Evolutionary conservation across 116 monocot species (phyloP).

Genomic region (Phalaenopsis hybrid): DNA sequence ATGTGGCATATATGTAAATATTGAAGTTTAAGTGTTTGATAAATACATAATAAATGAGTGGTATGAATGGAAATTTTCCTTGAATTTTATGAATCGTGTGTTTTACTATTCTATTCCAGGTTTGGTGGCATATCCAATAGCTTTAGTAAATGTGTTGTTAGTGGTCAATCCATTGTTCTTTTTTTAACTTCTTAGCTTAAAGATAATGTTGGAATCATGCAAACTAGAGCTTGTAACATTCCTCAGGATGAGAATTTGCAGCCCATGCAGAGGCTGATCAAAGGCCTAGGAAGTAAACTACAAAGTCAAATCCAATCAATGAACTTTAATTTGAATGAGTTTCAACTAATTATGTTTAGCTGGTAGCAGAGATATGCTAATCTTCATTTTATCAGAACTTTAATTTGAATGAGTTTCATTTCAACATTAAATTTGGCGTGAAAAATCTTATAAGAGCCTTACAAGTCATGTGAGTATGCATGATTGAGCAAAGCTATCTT

Average conservation of each 20-base stretch:
- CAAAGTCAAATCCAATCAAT: conserved; percentile 33
- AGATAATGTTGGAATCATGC: conserved; percentile 10
- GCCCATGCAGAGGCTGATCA: conserved; percentile 22
- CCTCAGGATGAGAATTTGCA: conserved; percentile 18
- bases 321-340: conserved; percentile 10
- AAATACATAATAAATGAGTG: too few relatives aligned
- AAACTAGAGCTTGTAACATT: conserved; percentile 26
- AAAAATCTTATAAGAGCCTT: too few relatives aligned
- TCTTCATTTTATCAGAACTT: too few relatives aligned
- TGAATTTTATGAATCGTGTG: neutral
- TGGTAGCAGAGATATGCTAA: too few relatives aligned
- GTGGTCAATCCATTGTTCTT: conserved; percentile 23
- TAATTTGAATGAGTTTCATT: too few relatives aligned
- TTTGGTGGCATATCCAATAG: conserved; percentile 84
- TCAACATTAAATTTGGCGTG: too few relatives aligned
- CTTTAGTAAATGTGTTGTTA: conserved; percentile 51
- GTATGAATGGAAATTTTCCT: too few relatives aligned
- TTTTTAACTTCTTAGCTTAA: conserved; percentile 16
- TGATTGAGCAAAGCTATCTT: too few relatives aligned
- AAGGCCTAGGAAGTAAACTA: conserved; percentile 12
- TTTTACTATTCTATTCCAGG: conserved; percentile 25
- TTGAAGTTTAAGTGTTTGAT: too few relatives aligned
- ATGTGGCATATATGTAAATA: too few relatives aligned
- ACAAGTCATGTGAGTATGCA: too few relatives aligned
- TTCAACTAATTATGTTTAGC: too few relatives aligned